Evolutionary conservation across 768 basidiomycete species (phyloP), one percentile per base, ranked within the genome.

Genomic region (Boletus sp.): DNA sequence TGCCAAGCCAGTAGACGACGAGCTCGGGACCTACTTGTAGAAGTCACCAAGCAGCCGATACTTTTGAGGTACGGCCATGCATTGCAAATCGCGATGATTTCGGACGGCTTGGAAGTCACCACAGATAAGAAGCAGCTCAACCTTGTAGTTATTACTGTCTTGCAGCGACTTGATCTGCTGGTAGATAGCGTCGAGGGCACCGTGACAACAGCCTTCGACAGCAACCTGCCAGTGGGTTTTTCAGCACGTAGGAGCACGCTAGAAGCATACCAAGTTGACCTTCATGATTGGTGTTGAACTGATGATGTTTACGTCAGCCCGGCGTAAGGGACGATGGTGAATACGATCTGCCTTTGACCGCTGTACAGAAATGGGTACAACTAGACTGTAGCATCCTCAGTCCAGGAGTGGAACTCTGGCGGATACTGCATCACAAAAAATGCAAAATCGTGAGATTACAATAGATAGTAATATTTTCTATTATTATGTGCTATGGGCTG

Each of bases 61-160:
- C 71, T 97, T 98, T 58, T 81, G 75, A 0, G 96, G 96, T 2
- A 92, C 92, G 21, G 95, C 87, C 85, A 99, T 91, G 58, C 87
- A 89, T 64, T 88, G 81, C 40, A 97, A 77, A 73, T 99, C 96
- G 51, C 82, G 75, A 54, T 80, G 75, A 62, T 97, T 95, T 29
- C 97, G 79, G 45, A 97, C 78, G 17, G 97, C 95, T 72, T 97
- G 85, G 64, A 99, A 98, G 73, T 99, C 97, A 13, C 97, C 97
- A 54, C 96, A 98, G 29, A 98, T 86, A 38, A 99, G 80, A 14
- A 99, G 80, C 2, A 94, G 74, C 63, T 96, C 91, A 51, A 97
- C 82, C 51, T 81, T 84, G 70, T 84, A 85, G 13, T 74, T 69
- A 61, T 89, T 79, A 56, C 71, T 72, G 2, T 64, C 57, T 65